Base-by-base conservation (phyloP, 2,329 filamentous ascomycete species). In the Pestalotiopsis sp. region DNA sequence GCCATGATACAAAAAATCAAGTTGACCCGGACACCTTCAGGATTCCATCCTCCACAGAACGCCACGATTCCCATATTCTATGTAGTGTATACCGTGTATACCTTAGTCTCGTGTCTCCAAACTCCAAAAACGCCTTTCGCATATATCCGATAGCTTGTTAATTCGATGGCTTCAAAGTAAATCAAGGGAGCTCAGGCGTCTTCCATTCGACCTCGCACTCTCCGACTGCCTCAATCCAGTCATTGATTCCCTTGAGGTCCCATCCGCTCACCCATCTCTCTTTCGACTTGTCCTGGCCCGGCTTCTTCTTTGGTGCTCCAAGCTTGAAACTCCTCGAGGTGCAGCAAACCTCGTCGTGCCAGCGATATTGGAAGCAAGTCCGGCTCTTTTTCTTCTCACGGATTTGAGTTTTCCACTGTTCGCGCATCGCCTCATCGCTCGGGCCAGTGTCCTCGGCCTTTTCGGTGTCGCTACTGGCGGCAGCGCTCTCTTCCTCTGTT, bases 351-450 rank as follows among this genome's bases (percentile, higher is more conserved):
- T 82, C 82, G 13, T 82, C 76, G 70, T 83, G 79, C 75, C 81
- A 85, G 6, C 81, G 79, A 78, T 83, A 85, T 72, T 85, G 83
- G 76, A 85, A 85, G 71, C 83, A 85, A 2, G 72, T 71, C 7
- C 77, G 76, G 31, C 75, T 78, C 20, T 79, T 78, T 61, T 78
- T 75, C 49, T 76, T 74, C 69, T 79, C 77, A 63, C 77, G 72
- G 68, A 75, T 69, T 5, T 65, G 38, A 56, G 72, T 73, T 61
- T 73, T 72, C 72, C 73, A 70, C 3, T 69, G 70, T 56, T 74
- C 72, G 45, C 72, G 70, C 4, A 70, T 71, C 3, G 72, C 70
- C 11, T 70, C 72, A 52, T 76, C 72, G 31, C 73, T 76, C 3
- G 72, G 71, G 11, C 71, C 72, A 11, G 70, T 75, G 36, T 78